Conservation (phyloP, 2,329 filamentous ascomycete species). For the Apiospora hydei region DNA sequence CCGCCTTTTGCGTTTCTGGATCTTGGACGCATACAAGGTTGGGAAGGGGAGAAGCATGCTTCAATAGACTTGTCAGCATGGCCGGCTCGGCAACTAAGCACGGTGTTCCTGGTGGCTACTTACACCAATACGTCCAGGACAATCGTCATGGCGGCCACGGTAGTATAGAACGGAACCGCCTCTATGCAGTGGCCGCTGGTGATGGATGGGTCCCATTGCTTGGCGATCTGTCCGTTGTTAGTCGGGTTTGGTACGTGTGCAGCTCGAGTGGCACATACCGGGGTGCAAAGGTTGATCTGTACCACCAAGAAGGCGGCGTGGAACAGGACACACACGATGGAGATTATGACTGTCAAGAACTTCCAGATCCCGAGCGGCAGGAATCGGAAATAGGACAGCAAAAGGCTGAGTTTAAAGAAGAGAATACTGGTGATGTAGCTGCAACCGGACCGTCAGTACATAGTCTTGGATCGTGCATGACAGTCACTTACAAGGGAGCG, state of each 20-base stretch:
- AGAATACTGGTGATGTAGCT: constrained; percentile 52
- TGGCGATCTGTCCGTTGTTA: constrained; percentile 37
- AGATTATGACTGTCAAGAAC: constrained; percentile 43
- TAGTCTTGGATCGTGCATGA: not conserved
- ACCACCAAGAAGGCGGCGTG: constrained; percentile 48
- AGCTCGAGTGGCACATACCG: constrained; percentile 33
- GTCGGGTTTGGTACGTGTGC: constrained; percentile 21
- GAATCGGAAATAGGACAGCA: constrained; percentile 54
- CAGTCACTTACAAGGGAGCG: constrained; percentile 48
- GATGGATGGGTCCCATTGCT: constrained; percentile 51
- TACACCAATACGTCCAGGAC: constrained; percentile 51
- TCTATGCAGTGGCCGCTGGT: constrained; percentile 47
- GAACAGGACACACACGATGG: constrained; percentile 45
- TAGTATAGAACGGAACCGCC: constrained; percentile 52
- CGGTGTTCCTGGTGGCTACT: constrained; percentile 27
- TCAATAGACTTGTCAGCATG: not conserved
- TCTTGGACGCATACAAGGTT: constrained; percentile 45
- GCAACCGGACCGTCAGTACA: not conserved
- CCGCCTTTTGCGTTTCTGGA: constrained; percentile 50
- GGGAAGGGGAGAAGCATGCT: constrained; percentile 52
- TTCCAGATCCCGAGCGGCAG: constrained; percentile 48
- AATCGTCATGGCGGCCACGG: constrained; percentile 49
- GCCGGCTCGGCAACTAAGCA: not conserved
- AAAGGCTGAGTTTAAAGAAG: constrained; percentile 54
- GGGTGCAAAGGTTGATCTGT: constrained; percentile 47